A percentile compares a stretch with the other conserved stretches of the same genome.
phyloP scores from a whole-genome alignment of 1,284 basidiomycete genomes.

The Afroboletus lepidellus region DNA sequence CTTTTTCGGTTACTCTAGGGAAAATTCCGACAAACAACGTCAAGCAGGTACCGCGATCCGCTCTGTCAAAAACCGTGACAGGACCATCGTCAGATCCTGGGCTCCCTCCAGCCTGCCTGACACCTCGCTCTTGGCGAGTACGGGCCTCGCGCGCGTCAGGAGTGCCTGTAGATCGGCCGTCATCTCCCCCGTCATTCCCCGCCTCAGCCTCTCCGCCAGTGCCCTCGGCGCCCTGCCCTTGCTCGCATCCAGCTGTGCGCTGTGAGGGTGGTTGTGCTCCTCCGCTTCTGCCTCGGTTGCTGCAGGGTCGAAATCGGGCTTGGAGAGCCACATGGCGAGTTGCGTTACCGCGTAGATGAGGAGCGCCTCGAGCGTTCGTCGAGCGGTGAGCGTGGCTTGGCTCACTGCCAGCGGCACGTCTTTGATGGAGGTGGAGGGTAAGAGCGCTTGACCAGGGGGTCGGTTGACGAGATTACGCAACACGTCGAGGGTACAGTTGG shows the following conservation, averaged over 20 bases:
- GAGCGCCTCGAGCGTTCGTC: conserved; percentile 67
- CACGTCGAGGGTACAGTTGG: conserved; percentile 69
- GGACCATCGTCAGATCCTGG: conserved; percentile 51
- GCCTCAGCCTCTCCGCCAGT: conserved; percentile 61
- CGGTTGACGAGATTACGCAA: conserved; percentile 59
- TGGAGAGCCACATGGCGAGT: conserved; percentile 70
- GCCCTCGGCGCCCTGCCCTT: conserved; percentile 45
- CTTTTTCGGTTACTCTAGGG: background rate
- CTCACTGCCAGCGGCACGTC: conserved; percentile 55
- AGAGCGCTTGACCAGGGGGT: conserved; percentile 52
- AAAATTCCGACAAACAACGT: background rate
- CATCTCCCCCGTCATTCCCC: conserved; percentile 79
- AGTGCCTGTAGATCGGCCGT: conserved; percentile 67
- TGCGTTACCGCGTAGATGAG: conserved; percentile 77
- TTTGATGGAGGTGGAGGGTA: conserved; percentile 37
- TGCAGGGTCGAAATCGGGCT: conserved; percentile 56
- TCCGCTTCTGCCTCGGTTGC: conserved; percentile 42
- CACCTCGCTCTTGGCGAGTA: conserved; percentile 55
- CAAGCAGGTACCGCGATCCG: conserved; percentile 40
- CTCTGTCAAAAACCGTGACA: conserved; percentile 66
- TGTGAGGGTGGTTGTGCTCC: conserved; percentile 29
- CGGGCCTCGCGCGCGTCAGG: conserved; percentile 60
- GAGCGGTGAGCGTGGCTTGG: conserved; percentile 51
- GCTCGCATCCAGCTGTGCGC: conserved; percentile 27
- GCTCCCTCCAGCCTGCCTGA: conserved; percentile 10